These are phyloP conservation scores for Orbilia quercus DNA, from an alignment of 2,329 filamentous ascomycete species.

Conservation along the genomic window DNA sequence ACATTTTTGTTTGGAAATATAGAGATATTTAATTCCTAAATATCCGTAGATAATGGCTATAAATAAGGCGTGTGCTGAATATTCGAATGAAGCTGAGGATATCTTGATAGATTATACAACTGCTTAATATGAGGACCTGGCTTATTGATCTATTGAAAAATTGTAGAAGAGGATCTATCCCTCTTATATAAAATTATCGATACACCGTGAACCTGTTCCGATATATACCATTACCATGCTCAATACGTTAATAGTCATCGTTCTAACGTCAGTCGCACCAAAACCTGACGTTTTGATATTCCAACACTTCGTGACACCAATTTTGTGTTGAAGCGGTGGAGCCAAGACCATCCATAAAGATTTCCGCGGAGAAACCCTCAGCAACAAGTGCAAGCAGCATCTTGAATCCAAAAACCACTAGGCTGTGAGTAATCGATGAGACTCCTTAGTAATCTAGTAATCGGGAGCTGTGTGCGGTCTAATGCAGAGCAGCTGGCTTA, in stretches of 20 bases:
- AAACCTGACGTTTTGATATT: neutral
- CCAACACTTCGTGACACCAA: neutral
- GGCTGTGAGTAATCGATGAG: conserved; percentile 5
- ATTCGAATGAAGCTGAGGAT: no score
- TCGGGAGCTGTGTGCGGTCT: conserved; percentile 11
- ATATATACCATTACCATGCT: no score
- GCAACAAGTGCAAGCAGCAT: no score
- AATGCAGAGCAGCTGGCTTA: conserved; percentile 33
- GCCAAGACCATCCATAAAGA: no score
- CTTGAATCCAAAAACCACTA: conserved; percentile 9
- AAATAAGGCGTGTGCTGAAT: no score
- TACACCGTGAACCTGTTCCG: neutral
- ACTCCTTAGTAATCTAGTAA: conserved; percentile 26
- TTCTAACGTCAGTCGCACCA: no score
- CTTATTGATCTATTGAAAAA: neutral
- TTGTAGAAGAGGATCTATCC: neutral
- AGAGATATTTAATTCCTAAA: neutral
- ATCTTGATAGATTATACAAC: no score
- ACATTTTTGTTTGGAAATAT: conserved; percentile 18
- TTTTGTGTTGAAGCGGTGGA: neutral
- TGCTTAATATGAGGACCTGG: no score
- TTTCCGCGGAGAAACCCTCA: conserved; percentile 28
- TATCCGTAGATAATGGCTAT: no score
- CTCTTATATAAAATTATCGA: conserved; percentile 19
- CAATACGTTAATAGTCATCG: neutral